Base-by-base conservation (phyloP, 2,329 filamentous ascomycete genomes). In the Fusarium lyarnte region DNA sequence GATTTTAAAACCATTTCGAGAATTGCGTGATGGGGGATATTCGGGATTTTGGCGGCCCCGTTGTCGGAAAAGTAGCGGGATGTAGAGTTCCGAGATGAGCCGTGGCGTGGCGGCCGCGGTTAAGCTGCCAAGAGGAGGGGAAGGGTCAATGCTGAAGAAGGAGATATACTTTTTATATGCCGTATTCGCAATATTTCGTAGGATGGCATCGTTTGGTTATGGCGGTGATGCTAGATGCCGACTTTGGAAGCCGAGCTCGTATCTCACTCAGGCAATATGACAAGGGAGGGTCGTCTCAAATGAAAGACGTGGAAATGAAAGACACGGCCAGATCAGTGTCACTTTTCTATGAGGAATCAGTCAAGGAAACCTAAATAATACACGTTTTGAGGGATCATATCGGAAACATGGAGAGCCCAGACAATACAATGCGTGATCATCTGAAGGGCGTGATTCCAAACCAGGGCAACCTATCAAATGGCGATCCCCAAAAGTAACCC, bases 401-500 rank as follows among this genome's bases (percentile, higher is more conserved):
- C 27, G 39, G 27, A n/a, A 35, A 42, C n/a, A 39, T 42, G 36
- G 25, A 29, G 25, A 11, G 4, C 21, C 27, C 36, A 29, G 27
- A 29, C 27, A 29, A 9, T 25, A 42, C 13, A 16, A 29, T 38
- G 16, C 25, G 31, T 53, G 19, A 42, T 42, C 41, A 46, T 42
- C 29, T 13, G 25, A 23, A 33, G 35, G 31, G 38, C 54, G 33
- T 51, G 60, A 42, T 54, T 61, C 46, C 41, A 67, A 53, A 53
- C 29, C 57, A 66, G 11, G 35, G 33, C 41, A 41, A 11, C 63
- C 54, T 61, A 53, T 61, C 54, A 68, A 51, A 45, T 21, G 31
- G 21, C 63, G 49, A 58, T n/a, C 29, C 39, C 33, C 31, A 68
- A 43, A 45, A 42, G 39, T 38, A 23, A 51, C 31, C 47, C 63